Conservation (phyloP, 192 early-diverging fungal species). For the Geranomyces variabilis region DNA sequence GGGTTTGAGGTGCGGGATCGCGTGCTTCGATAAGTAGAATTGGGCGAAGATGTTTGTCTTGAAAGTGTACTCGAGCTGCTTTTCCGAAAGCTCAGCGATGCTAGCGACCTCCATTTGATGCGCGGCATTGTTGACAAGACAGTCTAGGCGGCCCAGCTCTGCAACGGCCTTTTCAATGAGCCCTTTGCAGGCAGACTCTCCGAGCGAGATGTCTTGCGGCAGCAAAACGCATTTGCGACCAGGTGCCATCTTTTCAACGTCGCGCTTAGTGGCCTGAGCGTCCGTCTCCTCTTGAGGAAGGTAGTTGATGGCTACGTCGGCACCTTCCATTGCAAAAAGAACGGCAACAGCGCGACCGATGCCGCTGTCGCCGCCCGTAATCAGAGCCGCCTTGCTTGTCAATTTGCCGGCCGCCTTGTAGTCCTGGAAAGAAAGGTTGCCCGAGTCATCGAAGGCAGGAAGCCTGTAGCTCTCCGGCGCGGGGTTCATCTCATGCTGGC, state of each 20-base stretch:
- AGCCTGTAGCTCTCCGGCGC: slow-evolving; percentile 7
- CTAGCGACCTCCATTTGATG: slow-evolving; percentile 37
- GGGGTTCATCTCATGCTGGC: slow-evolving; percentile 23
- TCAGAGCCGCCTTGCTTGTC: slow-evolving; percentile 21
- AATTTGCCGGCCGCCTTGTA: slow-evolving; percentile 26
- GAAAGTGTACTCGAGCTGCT: slow-evolving; percentile 55
- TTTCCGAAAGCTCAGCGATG: slow-evolving; percentile 33
- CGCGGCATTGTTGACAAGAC: slow-evolving; percentile 39
- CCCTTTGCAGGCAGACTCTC: slow-evolving; percentile 19
- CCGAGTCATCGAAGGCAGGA: background rate
- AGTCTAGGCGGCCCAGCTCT: slow-evolving; percentile 22
- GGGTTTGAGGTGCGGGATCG: slow-evolving; percentile 29
- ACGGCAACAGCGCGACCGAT: slow-evolving; percentile 54
- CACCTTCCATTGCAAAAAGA: slow-evolving; percentile 55
- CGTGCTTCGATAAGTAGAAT: slow-evolving; percentile 55
- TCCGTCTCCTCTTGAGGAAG: slow-evolving; percentile 49
- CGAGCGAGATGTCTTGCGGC: slow-evolving; percentile 30
- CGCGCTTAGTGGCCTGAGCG: slow-evolving; percentile 47
- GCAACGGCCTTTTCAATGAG: slow-evolving; percentile 17
- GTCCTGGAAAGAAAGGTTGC: background rate
- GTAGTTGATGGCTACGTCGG: slow-evolving; percentile 53
- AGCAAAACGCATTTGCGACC: slow-evolving; percentile 47
- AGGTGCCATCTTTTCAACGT: slow-evolving; percentile 38
- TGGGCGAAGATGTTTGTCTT: slow-evolving; percentile 50
- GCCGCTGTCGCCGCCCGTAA: slow-evolving; percentile 29